phyloP scores from a whole-genome alignment of 352 stramenopile genomes.

The Sclerospora graminicola region DNA sequence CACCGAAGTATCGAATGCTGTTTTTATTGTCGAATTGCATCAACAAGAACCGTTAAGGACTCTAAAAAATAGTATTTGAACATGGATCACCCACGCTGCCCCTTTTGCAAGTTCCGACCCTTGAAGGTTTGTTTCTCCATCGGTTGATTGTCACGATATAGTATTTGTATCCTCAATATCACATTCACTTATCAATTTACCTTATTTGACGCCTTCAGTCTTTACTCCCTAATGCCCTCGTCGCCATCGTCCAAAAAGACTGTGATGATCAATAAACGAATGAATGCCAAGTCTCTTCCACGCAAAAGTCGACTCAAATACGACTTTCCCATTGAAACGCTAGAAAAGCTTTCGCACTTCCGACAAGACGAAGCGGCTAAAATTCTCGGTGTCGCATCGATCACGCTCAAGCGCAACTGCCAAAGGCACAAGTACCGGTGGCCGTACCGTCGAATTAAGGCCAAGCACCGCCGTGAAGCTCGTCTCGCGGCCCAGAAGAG shows the following conservation, averaged over 20 bases:
- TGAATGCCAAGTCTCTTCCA: not conserved
- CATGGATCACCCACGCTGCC: not conserved
- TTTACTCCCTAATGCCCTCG: slow-evolving; percentile 1
- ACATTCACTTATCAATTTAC: slow-evolving; percentile 19
- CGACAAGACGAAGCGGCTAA: slow-evolving; percentile 47
- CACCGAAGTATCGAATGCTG: no score
- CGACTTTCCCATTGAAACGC: slow-evolving; percentile 31
- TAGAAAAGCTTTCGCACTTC: slow-evolving; percentile 26
- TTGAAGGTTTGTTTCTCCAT: not conserved
- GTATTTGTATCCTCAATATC: no score
- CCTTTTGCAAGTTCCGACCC: slow-evolving; percentile 2
- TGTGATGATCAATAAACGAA: not conserved
- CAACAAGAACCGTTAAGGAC: slow-evolving; percentile 8
- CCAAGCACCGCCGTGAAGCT: slow-evolving; percentile 19
- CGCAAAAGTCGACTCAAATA: slow-evolving; percentile 39
- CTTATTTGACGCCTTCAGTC: no score
- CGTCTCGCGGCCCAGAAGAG: slow-evolving; percentile 1
- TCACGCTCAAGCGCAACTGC: slow-evolving; percentile 65
- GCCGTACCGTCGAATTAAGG: slow-evolving; percentile 40
- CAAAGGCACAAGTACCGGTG: slow-evolving; percentile 31
- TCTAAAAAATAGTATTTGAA: not conserved
- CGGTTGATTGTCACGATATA: no score
- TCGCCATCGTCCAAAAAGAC: not conserved
- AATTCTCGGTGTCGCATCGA: slow-evolving; percentile 28
- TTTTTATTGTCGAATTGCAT: not conserved